Conservation (phyloP, 2,329 filamentous ascomycete genomes). For the Sporothrix curviconia region DNA sequence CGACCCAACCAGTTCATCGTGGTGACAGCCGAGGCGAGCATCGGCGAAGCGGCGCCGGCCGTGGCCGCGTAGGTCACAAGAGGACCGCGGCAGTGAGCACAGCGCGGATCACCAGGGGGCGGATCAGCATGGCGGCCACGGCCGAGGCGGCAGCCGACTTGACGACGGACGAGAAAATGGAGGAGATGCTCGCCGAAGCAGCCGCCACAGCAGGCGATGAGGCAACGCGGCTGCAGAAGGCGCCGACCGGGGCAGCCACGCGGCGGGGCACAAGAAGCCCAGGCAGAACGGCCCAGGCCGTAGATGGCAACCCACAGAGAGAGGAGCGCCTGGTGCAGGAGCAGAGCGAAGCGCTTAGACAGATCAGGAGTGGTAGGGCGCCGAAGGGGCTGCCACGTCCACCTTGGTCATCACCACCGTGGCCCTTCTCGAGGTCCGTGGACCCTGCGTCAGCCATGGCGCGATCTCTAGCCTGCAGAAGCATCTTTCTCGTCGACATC, state of each 20-base stretch:
- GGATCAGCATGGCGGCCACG: slow-evolving; percentile 9
- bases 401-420: neutral
- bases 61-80: slow-evolving; percentile 11
- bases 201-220: slow-evolving; percentile 11
- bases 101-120: slow-evolving; percentile 16
- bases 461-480: slow-evolving; percentile 5
- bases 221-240: slow-evolving; percentile 4
- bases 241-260: slow-evolving; percentile 15
- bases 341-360: slow-evolving; percentile 8
- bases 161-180: slow-evolving; percentile 1
- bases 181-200: neutral
- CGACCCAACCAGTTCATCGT: slow-evolving; percentile 3
- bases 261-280: slow-evolving; percentile 16
- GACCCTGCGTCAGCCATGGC: neutral
- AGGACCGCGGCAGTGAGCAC: slow-evolving; percentile 12
- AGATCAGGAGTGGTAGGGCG: neutral
- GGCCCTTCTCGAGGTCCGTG: slow-evolving; percentile 13
- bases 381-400: neutral
- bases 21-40: slow-evolving; percentile 2
- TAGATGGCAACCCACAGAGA: slow-evolving; percentile 13
- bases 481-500: slow-evolving; percentile 7
- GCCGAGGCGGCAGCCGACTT: slow-evolving; percentile 12
- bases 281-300: neutral
- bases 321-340: slow-evolving; percentile 15
- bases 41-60: slow-evolving; percentile 7